Conservation (phyloP, 2,329 filamentous ascomycete genomes). For the Penicillium fuscoglaucum region DNA sequence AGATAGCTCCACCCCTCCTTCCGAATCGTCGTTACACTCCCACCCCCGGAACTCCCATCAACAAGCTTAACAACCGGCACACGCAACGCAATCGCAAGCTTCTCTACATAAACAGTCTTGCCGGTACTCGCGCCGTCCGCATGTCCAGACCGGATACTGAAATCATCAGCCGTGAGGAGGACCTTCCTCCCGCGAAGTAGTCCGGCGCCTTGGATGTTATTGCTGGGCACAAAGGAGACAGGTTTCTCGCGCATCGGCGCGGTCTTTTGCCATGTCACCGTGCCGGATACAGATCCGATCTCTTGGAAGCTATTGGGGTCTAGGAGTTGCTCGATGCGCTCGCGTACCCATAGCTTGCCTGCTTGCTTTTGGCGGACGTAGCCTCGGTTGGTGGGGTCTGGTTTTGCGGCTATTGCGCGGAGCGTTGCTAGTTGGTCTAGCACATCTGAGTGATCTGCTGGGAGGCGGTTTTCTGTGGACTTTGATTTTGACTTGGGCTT, state of each 20-base stretch:
- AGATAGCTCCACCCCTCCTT: too few species aligned
- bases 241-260: slow-evolving; percentile 43
- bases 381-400: slow-evolving; percentile 54
- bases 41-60: too few species aligned
- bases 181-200: slow-evolving; percentile 53
- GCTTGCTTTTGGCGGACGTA: slow-evolving; percentile 64
- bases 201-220: slow-evolving; percentile 63
- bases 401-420: slow-evolving; percentile 55
- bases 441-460: slow-evolving; percentile 63
- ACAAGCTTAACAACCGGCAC: too few species aligned
- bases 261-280: slow-evolving; percentile 57
- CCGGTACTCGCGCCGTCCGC: too few species aligned
- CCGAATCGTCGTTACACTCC: too few species aligned
- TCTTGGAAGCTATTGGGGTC: slow-evolving; percentile 59
- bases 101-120: too few species aligned
- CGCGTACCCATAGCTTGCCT: slow-evolving; percentile 66
- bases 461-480: slow-evolving; percentile 42
- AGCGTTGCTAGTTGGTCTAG: slow-evolving; percentile 57
- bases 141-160: too few species aligned
- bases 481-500: slow-evolving; percentile 36
- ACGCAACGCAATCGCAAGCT: too few species aligned
- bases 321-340: slow-evolving; percentile 60
- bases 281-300: slow-evolving; percentile 61
- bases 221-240: slow-evolving; percentile 56
- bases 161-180: too few species aligned